Percentiles rank a stretch among this genome's conserved stretches.
Evolutionary conservation across 768 basidiomycete species (phyloP).

Genomic region (Sarcomyxa edulis): DNA sequence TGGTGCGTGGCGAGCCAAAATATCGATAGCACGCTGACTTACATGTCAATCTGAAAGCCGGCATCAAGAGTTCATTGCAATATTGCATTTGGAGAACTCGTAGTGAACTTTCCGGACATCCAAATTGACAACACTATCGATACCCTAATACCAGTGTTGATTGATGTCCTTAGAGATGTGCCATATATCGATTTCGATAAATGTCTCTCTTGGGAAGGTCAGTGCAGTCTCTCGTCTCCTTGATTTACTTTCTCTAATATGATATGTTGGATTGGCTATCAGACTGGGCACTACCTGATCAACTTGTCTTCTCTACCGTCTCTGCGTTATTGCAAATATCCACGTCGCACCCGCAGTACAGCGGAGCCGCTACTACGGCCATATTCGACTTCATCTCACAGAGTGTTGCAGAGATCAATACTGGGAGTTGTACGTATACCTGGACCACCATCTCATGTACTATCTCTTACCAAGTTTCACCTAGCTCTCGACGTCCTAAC

Average conservation of each 20-base stretch:
- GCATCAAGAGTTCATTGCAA: slow-evolving; percentile 72
- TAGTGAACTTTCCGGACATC: slow-evolving; percentile 54
- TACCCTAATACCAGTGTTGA: slow-evolving; percentile 51
- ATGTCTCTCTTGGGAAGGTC: slow-evolving; percentile 79
- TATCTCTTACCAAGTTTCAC: neutral
- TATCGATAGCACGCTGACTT: slow-evolving; percentile 7
- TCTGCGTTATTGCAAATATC: slow-evolving; percentile 71
- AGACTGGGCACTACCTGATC: slow-evolving; percentile 89
- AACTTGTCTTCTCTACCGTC: slow-evolving; percentile 74
- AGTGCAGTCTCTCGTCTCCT: slow-evolving; percentile 7
- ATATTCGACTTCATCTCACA: slow-evolving; percentile 57
- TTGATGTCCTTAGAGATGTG: slow-evolving; percentile 66
- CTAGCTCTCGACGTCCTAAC: slow-evolving; percentile 69
- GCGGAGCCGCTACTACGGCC: slow-evolving; percentile 45
- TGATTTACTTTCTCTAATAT: slow-evolving; percentile 5
- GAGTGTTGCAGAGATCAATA: slow-evolving; percentile 51
- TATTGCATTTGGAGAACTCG: slow-evolving; percentile 78
- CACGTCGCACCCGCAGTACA: slow-evolving; percentile 42
- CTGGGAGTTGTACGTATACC: slow-evolving; percentile 43
- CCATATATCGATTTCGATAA: slow-evolving; percentile 75
- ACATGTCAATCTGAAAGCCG: slow-evolving; percentile 37
- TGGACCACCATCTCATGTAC: no score
- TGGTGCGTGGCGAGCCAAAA: slow-evolving; percentile 39
- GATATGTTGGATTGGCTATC: no score
- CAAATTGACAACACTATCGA: slow-evolving; percentile 48